Percentiles rank a stretch among this genome's conserved stretches.
Evolutionary conservation across 805 yeast genomes (phyloP).

Genomic region (Pichia exigua): DNA sequence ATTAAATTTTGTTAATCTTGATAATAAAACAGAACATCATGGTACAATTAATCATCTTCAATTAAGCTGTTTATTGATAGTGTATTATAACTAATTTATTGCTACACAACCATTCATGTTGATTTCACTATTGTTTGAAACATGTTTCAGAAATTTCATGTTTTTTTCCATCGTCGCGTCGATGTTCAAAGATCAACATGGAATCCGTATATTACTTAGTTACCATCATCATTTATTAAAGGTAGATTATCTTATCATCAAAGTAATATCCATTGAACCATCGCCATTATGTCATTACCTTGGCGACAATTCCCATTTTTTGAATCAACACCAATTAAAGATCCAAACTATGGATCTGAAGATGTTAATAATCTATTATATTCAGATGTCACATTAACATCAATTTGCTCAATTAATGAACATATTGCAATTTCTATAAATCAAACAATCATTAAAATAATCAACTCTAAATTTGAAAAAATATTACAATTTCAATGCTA

Average conservation of each 20-base stretch:
- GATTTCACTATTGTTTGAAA: not conserved
- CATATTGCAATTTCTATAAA: constrained; percentile 54
- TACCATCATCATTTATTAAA: no score
- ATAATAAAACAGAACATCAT: no score
- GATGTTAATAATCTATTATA: constrained; percentile 43
- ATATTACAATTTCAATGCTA: constrained; percentile 53
- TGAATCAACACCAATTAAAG: constrained; percentile 74
- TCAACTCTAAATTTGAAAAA: constrained; percentile 42
- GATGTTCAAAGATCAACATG: no score
- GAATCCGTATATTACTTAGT: no score
- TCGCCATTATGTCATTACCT: constrained; percentile 23
- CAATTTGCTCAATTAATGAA: constrained; percentile 50
- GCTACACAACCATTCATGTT: no score
- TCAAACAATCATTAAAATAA: constrained; percentile 45
- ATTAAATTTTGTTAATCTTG: not conserved
- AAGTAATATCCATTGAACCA: no score
- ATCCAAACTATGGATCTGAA: constrained; percentile 61
- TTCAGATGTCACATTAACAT: constrained; percentile 68
- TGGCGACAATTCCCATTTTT: constrained; percentile 77
- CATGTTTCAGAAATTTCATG: constrained; percentile 4
- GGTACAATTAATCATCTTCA: no score
- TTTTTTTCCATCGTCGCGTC: no score
- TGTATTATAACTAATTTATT: no score
- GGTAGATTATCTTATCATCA: no score
- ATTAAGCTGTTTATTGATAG: no score